Base-by-base conservation (phyloP, 768 basidiomycete species). In the Phanerochaete sordida region DNA sequence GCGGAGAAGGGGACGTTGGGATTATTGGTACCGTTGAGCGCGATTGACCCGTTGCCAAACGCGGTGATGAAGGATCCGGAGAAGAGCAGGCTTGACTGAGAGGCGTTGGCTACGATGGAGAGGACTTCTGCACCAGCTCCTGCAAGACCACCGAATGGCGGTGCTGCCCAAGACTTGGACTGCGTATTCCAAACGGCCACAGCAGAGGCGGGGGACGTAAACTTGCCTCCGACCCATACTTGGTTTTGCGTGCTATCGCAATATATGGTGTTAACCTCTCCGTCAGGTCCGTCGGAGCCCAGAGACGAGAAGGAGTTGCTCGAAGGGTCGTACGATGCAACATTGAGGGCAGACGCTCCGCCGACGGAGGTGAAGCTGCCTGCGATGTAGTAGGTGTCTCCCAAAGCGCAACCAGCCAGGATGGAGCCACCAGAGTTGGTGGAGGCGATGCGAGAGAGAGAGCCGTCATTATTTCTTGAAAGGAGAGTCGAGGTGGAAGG, bases 41-140 rank as follows among this genome's bases (percentile, higher is more conserved):
- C 69, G 31, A 79, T 73, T 6, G 72, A 77, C 62, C 76, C 81
- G 47, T 85, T 85, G 28, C 74, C 73, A 69, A 92, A 95, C 1
- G 83, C 75, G 2, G 91, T 89, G 57, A 89, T 66, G 77, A 99
- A 99, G 13, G 88, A 88, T 39, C 97, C 97, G 0, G 90, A 82
- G 69, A 98, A 95, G 70, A 95, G 88, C 56, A 98, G 75, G 62
- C 89, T 91, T 13, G 79, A 75, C 56, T 81, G 79, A 56, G 91
- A 86, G 35, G 86, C 76, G 66, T 90, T 91, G 30, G 87, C 75
- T 35, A 84, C 80, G 68, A 98, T 97, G 49, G 90, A 88, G 27
- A 78, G 71, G 56, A 98, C 92, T 65, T 81, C 77, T 9, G 83
- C 81, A 39, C 82, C 79, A 19, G 82, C 83, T 43, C 92, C 94